phyloP scores from a whole-genome alignment of 371 early-diverging fungal genomes.

The Lichtheimia hyalospora region DNA sequence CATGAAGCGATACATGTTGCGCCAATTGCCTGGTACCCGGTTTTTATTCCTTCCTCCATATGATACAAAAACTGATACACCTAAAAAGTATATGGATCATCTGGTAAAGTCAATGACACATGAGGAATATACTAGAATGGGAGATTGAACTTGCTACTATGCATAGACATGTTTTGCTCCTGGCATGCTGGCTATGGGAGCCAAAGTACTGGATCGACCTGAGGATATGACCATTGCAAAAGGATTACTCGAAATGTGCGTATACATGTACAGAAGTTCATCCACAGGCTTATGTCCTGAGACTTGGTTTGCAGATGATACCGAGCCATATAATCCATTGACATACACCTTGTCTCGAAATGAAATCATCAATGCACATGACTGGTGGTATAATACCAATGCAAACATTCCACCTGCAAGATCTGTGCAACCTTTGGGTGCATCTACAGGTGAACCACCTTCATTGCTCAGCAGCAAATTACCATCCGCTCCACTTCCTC shows the following conservation, averaged over 20 bases:
- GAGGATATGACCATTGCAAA: conserved; percentile 46
- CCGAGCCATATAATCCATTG: conserved; percentile 27
- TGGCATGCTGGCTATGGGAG: conserved; percentile 73
- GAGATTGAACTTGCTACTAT: conserved; percentile 63
- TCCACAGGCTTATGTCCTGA: conserved; percentile 64
- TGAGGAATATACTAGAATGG: conserved; percentile 19
- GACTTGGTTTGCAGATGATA: conserved; percentile 27
- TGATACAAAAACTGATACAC: conserved; percentile 18
- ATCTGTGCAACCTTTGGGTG: neutral
- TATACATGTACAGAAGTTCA: conserved; percentile 55
- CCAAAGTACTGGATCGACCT: conserved; percentile 49
- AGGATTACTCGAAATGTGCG: conserved; percentile 59
- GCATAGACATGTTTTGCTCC: conserved; percentile 69
- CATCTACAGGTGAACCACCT: no score
- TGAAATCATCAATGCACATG: conserved; percentile 14
- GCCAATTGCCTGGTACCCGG: conserved; percentile 38
- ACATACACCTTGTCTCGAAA: conserved; percentile 27
- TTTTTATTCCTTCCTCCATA: conserved; percentile 46
- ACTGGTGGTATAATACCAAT: conserved; percentile 34
- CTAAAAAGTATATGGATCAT: conserved; percentile 50
- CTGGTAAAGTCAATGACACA: conserved; percentile 26
- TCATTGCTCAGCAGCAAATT: neutral
- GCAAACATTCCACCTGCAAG: neutral
- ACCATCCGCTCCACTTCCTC: conserved; percentile 1
- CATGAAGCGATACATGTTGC: conserved; percentile 54